Evolutionary conservation across 805 yeast genomes (phyloP).

Genomic region (Saturnispora hagleri): DNA sequence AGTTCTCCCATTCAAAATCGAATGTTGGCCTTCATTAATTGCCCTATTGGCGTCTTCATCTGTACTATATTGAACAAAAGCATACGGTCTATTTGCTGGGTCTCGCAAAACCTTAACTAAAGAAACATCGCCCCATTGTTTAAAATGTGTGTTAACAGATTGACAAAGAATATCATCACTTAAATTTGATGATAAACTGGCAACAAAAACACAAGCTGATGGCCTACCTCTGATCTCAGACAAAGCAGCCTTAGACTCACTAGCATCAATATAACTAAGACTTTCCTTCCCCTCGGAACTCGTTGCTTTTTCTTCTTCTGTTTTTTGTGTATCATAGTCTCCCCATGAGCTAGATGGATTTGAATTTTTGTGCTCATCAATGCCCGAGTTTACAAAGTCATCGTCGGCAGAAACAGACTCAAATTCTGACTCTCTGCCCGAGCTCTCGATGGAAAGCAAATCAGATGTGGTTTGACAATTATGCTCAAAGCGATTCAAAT

Average conservation of each 20-base stretch:
- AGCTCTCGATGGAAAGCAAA: not conserved
- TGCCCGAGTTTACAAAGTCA: not conserved
- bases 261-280: not conserved
- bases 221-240: constrained; percentile 49
- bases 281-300: not conserved
- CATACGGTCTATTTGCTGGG: constrained; percentile 77
- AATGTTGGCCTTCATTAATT: constrained; percentile 56
- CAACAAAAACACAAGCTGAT: constrained; percentile 82
- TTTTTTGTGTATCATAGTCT: not conserved
- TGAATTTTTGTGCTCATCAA: constrained; percentile 2
- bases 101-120: constrained; percentile 80
- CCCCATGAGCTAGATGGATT: not conserved
- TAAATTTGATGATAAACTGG: constrained; percentile 59
- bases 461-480: not conserved
- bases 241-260: constrained; percentile 10
- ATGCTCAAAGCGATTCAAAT: not conserved
- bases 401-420: not conserved
- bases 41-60: constrained; percentile 67
- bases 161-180: constrained; percentile 64
- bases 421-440: not conserved
- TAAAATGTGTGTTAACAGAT: constrained; percentile 61
- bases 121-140: constrained; percentile 60
- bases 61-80: constrained; percentile 76
- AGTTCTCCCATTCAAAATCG: constrained; percentile 60
- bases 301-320: constrained; percentile 3